These are phyloP conservation scores for Rhizophora apiculata DNA, from an alignment of 345 rosid genomes.

Conservation along the genomic window DNA sequence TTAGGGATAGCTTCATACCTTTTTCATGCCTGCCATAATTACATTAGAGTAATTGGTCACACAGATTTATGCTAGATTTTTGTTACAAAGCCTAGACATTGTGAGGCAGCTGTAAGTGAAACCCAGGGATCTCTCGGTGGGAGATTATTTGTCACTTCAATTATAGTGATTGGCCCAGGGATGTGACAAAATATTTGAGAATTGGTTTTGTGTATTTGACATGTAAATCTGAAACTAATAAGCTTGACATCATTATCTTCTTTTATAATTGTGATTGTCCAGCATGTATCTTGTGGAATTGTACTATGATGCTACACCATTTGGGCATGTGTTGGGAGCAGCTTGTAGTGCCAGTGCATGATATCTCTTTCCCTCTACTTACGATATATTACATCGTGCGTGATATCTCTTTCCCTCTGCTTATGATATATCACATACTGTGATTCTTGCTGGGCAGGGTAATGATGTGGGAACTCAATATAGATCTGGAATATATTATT, in stretches of 20 bases:
- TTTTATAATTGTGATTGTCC: too few relatives aligned
- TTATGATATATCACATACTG: conserved; percentile 1
- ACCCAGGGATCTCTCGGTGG: background rate
- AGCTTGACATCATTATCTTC: background rate
- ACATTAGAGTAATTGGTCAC: too few relatives aligned
- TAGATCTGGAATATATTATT: conserved; percentile 81
- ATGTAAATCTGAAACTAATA: background rate
- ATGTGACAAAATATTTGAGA: too few relatives aligned
- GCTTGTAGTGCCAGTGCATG: too few relatives aligned
- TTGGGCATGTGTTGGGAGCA: too few relatives aligned
- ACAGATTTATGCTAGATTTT: background rate
- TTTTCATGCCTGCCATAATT: too few relatives aligned
- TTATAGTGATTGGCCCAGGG: background rate
- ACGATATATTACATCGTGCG: background rate
- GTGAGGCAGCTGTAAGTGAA: background rate
- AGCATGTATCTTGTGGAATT: too few relatives aligned
- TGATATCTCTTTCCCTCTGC: background rate
- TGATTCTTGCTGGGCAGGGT: conserved; percentile 45
- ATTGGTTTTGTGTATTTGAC: background rate
- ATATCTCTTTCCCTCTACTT: background rate
- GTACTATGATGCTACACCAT: too few relatives aligned
- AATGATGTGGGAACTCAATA: conserved; percentile 91
- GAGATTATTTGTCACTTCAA: background rate
- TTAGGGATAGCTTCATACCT: too few relatives aligned
- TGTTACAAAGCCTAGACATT: background rate